These are phyloP conservation scores for Lipomyces spencermartinsiae DNA, from an alignment of 805 yeast genomes.

Conservation along the genomic window DNA sequence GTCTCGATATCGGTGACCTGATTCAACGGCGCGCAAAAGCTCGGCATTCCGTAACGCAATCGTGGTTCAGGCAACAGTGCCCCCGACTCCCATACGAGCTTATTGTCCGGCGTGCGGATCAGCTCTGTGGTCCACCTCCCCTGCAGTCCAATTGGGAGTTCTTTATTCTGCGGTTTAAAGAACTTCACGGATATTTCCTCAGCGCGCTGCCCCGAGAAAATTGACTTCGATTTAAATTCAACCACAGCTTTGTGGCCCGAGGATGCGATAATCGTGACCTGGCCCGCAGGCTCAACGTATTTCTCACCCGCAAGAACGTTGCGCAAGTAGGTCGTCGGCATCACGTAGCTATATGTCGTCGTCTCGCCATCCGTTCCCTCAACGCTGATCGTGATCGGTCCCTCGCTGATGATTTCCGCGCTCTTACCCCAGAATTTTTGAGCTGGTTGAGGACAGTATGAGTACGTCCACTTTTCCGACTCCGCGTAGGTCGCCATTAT, in stretches of 20 bases:
- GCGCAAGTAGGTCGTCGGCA: conserved; percentile 81
- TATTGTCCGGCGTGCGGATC: conserved; percentile 47
- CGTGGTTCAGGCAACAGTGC: conserved; percentile 62
- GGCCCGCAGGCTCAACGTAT: conserved; percentile 83
- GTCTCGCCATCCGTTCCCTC: conserved; percentile 50
- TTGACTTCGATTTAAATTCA: conserved; percentile 78
- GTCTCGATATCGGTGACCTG: conserved; percentile 76
- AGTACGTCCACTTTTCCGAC: conserved; percentile 65
- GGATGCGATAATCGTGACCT: conserved; percentile 66
- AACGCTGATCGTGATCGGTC: conserved; percentile 64
- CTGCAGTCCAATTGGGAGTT: conserved; percentile 42
- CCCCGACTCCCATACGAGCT: conserved; percentile 69
- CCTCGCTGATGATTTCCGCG: conserved; percentile 79
- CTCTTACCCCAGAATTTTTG: conserved; percentile 97
- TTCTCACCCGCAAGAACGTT: conserved; percentile 95
- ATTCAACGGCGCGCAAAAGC: conserved; percentile 80
- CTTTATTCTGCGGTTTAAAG: conserved; percentile 45
- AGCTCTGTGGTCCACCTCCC: conserved; percentile 89
- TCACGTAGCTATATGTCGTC: conserved; percentile 69
- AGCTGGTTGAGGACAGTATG: conserved; percentile 63
- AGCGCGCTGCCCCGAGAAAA: conserved; percentile 78
- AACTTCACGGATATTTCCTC: conserved; percentile 63
- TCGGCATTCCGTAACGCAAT: conserved; percentile 83
- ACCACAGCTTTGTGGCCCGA: conserved; percentile 73
- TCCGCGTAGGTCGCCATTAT: conserved; percentile 84